Conservation (phyloP, 495 filamentous ascomycete genomes). For the Schizothecium vesticola region DNA sequence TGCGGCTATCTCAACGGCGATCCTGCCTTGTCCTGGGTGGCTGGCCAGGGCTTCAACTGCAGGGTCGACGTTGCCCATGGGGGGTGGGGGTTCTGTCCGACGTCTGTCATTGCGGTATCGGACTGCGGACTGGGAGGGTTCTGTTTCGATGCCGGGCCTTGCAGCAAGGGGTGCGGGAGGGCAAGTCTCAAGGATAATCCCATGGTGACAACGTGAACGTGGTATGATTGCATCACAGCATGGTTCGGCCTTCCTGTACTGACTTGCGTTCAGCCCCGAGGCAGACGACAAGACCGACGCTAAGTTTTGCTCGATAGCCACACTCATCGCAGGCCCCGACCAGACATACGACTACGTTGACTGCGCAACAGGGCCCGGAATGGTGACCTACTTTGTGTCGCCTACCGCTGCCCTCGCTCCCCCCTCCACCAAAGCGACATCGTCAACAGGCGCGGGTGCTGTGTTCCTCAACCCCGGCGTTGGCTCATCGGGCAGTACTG, state of each 20-base stretch:
- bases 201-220: constrained; percentile 8
- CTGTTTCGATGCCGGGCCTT: constrained; percentile 12
- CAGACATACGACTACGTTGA: constrained; percentile 11
- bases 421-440: no score
- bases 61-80: constrained; percentile 11
- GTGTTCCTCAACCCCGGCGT: no score
- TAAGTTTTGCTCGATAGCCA: constrained; percentile 4
- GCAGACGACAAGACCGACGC: constrained; percentile 3
- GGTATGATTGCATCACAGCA: neutral
- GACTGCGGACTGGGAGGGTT: constrained; percentile 15
- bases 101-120: constrained; percentile 4
- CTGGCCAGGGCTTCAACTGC: constrained; percentile 12
- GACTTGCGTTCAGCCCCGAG: neutral
- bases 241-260: no score
- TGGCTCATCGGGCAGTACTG: no score
- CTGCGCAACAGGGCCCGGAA: neutral
- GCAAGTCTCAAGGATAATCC: constrained; percentile 4
- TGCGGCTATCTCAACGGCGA: constrained; percentile 16
- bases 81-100: constrained; percentile 18
- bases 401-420: neutral
- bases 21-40: constrained; percentile 3
- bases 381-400: neutral
- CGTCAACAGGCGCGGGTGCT: no score
- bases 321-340: constrained; percentile 1
- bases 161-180: constrained; percentile 10